Conservation (phyloP, 2,329 filamentous ascomycete genomes). For the Rhexocercosporidium sp. region DNA sequence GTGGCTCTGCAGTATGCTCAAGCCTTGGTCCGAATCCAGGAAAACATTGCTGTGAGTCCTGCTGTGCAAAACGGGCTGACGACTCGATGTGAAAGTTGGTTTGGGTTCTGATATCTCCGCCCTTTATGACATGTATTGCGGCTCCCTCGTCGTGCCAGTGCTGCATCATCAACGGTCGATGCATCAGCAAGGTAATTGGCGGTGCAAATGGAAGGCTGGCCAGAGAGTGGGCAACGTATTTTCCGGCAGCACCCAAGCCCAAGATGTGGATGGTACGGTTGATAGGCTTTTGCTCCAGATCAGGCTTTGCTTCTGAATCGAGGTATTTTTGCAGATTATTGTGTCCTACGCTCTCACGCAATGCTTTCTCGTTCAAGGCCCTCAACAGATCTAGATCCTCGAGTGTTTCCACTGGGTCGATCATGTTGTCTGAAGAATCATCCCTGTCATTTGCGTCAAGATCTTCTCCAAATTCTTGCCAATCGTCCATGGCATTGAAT, state of each 20-base stretch:
- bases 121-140: constrained; percentile 52
- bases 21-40: constrained; percentile 36
- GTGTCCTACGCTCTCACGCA: neutral
- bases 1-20: constrained; percentile 38
- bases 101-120: constrained; percentile 46
- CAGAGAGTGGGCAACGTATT: constrained; percentile 69
- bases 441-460: neutral
- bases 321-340: neutral
- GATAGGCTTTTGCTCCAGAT: neutral
- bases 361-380: neutral
- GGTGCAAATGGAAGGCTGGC: constrained; percentile 61
- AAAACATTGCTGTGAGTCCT: constrained; percentile 22
- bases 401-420: neutral
- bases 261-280: constrained; percentile 62
- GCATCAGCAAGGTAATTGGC: constrained; percentile 68
- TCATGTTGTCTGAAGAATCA: neutral
- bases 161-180: constrained; percentile 50
- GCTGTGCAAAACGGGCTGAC: constrained; percentile 23
- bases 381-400: neutral
- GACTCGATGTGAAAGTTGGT: constrained; percentile 42
- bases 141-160: constrained; percentile 53
- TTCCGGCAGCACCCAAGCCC: constrained; percentile 67
- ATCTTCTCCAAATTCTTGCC: constrained; percentile 2
- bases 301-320: neutral
- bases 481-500: neutral